Evolutionary conservation across 768 basidiomycete genomes (phyloP).

Genomic region (Paxillus involutus): DNA sequence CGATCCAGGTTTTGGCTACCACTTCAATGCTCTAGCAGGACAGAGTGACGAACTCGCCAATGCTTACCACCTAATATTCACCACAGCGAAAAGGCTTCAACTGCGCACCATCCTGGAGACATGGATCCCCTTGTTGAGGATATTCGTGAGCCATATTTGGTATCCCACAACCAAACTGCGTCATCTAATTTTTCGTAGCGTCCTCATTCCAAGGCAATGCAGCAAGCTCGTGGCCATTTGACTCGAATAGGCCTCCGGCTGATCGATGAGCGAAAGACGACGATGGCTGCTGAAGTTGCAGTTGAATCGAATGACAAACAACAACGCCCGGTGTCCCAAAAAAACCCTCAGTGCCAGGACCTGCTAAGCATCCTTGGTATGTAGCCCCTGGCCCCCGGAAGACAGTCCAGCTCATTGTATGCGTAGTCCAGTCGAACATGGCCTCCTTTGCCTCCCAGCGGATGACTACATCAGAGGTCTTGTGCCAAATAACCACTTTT

Average conservation of each 20-base stretch:
- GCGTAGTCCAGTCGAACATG: conserved; percentile 60
- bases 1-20: conserved; percentile 51
- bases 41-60: conserved; percentile 52
- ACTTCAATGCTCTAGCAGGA: conserved; percentile 52
- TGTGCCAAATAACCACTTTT: conserved; percentile 66
- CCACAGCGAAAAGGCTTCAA: conserved; percentile 51
- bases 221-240: conserved; percentile 45
- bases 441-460: conserved; percentile 41
- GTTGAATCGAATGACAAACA: conserved; percentile 15
- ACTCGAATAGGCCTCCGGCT: conserved; percentile 53
- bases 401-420: background rate
- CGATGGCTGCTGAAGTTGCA: conserved; percentile 30
- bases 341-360: conserved; percentile 40
- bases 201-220: conserved; percentile 44
- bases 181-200: conserved; percentile 33
- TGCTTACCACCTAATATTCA: conserved; percentile 55
- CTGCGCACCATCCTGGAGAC: conserved; percentile 52
- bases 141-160: conserved; percentile 39
- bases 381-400: conserved; percentile 19
- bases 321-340: conserved; percentile 7
- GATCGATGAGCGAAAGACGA: conserved; percentile 48
- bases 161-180: background rate
- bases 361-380: conserved; percentile 55
- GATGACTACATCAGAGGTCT: conserved; percentile 57
- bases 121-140: conserved; percentile 56